Evolutionary conservation across 1,284 basidiomycete species (phyloP).

Genomic region (Bjerkandera adusta): DNA sequence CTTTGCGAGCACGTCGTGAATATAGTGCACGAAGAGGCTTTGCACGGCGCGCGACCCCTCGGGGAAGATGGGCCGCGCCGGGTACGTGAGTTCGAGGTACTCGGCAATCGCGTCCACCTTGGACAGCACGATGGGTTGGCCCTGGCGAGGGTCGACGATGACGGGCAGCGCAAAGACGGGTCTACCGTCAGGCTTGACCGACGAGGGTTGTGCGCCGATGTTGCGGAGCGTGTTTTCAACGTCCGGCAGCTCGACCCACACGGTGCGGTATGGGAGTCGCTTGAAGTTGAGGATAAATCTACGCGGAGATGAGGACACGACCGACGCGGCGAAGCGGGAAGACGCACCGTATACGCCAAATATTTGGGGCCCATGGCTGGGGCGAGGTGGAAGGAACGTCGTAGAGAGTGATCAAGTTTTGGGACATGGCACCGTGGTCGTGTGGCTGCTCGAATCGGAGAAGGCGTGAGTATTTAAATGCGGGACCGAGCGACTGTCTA

Average conservation of each 20-base stretch:
- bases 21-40: slow-evolving; percentile 64
- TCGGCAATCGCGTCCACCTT: slow-evolving; percentile 63
- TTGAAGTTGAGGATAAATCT: slow-evolving; percentile 75
- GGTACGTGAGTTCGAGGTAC: slow-evolving; percentile 66
- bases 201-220: slow-evolving; percentile 57
- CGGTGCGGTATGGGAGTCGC: slow-evolving; percentile 61
- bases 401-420: slow-evolving; percentile 60
- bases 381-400: slow-evolving; percentile 58
- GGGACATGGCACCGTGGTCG: too few relatives aligned
- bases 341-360: slow-evolving; percentile 53
- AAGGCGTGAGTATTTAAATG: too few relatives aligned
- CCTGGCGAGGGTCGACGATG: slow-evolving; percentile 45
- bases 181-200: slow-evolving; percentile 50
- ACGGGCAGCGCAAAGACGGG: slow-evolving; percentile 67
- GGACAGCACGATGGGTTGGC: slow-evolving; percentile 45
- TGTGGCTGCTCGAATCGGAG: slow-evolving; percentile 7
- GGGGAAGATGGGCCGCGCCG: slow-evolving; percentile 65
- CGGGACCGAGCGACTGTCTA: too few relatives aligned
- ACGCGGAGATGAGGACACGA: slow-evolving; percentile 1
- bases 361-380: slow-evolving; percentile 71
- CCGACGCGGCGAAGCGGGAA: background rate
- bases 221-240: slow-evolving; percentile 57
- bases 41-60: slow-evolving; percentile 67
- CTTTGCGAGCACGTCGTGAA: slow-evolving; percentile 62
- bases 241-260: slow-evolving; percentile 68